Percentiles rank a stretch among this genome's conserved stretches.
Conservation (phyloP, 495 filamentous ascomycete species). For the Penicillium paradoxum region DNA sequence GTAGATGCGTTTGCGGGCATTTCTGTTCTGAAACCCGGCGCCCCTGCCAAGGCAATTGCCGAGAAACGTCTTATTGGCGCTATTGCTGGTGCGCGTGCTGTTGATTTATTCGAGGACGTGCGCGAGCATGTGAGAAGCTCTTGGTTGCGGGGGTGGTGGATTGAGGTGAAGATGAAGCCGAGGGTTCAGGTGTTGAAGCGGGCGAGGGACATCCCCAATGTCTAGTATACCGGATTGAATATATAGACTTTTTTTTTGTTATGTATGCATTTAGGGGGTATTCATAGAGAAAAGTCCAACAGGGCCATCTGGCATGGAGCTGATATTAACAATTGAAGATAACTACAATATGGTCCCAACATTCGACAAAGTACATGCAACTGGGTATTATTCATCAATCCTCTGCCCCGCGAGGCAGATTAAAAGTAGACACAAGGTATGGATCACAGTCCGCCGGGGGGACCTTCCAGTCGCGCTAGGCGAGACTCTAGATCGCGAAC, state of each 20-base stretch:
- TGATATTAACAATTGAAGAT: background rate
- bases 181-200: conserved; percentile 34
- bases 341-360: conserved; percentile 4
- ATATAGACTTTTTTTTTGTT: background rate
- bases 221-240: background rate
- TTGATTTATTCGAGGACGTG: conserved; percentile 17
- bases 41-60: conserved; percentile 26
- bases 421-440: conserved; percentile 9
- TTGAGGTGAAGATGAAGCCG: conserved; percentile 38
- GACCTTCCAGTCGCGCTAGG: conserved; percentile 50
- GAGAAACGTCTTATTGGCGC: conserved; percentile 26
- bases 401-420: background rate
- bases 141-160: conserved; percentile 39
- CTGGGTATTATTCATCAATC: conserved; percentile 11
- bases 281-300: conserved; percentile 1
- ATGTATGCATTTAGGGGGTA: background rate
- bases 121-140: conserved; percentile 19
- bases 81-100: conserved; percentile 20
- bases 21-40: conserved; percentile 55
- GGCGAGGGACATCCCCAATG: conserved; percentile 6
- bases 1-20: conserved; percentile 70
- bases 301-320: conserved; percentile 3
- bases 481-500: conserved; percentile 80
- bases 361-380: conserved; percentile 9
- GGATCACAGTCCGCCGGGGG: conserved; percentile 9